These are phyloP conservation scores for Diaporthe longicolla DNA, from an alignment of 2,329 filamentous ascomycete genomes.

Conservation along the genomic window DNA sequence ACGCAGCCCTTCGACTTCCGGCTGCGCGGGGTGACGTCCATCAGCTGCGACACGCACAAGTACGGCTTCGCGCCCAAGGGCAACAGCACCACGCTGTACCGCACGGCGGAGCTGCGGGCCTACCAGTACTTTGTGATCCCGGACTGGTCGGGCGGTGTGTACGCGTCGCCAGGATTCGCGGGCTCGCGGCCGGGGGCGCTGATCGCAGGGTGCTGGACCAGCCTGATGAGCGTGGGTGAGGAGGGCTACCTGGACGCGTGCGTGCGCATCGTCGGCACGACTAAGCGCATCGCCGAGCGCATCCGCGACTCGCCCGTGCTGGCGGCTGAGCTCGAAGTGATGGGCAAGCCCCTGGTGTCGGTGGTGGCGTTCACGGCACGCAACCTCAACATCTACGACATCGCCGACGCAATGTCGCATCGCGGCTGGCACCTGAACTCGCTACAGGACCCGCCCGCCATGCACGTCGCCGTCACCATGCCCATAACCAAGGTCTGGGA, in stretches of 20 bases:
- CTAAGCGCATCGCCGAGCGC: conserved; percentile 84
- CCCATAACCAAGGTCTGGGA: conserved; percentile 88
- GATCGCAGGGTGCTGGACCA: conserved; percentile 96
- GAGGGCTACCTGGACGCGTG: conserved; percentile 90
- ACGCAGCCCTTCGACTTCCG: conserved; percentile 92
- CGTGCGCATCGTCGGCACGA: conserved; percentile 86
- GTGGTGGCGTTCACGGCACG: conserved; percentile 91
- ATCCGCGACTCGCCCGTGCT: conserved; percentile 80
- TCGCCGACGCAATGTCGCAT: conserved; percentile 87
- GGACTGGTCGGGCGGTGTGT: conserved; percentile 96
- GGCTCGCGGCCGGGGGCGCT: conserved; percentile 93
- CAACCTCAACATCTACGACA: conserved; percentile 92
- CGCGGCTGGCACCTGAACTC: conserved; percentile 97
- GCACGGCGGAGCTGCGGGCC: conserved; percentile 80
- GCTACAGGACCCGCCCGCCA: conserved; percentile 89
- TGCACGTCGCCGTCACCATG: conserved; percentile 93
- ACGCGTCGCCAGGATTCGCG: conserved; percentile 92
- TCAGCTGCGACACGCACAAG: conserved; percentile 98
- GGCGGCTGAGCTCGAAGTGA: conserved; percentile 79
- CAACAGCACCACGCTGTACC: conserved; percentile 94
- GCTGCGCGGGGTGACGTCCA: conserved; percentile 92
- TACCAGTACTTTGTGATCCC: conserved; percentile 98
- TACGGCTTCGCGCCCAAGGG: conserved; percentile 99
- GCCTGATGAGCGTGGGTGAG: conserved; percentile 89
- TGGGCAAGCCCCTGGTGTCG: conserved; percentile 89